These are phyloP conservation scores for Viola pubescens DNA, from an alignment of 441 rosid species.

Conservation along the genomic window DNA sequence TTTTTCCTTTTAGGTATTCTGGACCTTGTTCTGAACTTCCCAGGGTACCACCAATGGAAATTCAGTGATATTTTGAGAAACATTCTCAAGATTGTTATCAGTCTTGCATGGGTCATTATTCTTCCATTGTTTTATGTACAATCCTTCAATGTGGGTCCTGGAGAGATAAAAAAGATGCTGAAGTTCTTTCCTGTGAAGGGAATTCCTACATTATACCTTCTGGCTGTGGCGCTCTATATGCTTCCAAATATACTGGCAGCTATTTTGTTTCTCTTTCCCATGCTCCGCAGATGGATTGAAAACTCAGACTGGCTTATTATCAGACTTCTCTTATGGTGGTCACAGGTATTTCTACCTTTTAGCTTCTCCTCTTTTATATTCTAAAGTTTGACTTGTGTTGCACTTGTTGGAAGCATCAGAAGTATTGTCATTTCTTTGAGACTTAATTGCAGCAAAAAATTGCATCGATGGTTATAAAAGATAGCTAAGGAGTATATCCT, in stretches of 20 bases:
- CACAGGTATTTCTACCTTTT: slow-evolving; percentile 52
- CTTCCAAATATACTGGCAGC: slow-evolving; percentile 74
- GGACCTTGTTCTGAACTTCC: slow-evolving; percentile 89
- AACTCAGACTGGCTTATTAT: slow-evolving; percentile 91
- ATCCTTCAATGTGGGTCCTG: slow-evolving; percentile 43
- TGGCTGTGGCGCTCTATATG: slow-evolving; percentile 76
- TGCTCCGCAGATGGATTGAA: slow-evolving; percentile 97
- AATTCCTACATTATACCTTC: slow-evolving; percentile 64
- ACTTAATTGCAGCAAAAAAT: background rate
- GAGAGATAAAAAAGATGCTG: slow-evolving; percentile 31
- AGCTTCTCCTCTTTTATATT: slow-evolving; percentile 3
- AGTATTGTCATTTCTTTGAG: background rate
- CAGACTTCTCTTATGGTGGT: slow-evolving; percentile 96
- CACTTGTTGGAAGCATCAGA: background rate
- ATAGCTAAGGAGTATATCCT: background rate
- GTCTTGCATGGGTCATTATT: slow-evolving; percentile 68
- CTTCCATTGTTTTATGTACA: slow-evolving; percentile 71
- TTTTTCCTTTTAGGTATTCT: slow-evolving; percentile 53
- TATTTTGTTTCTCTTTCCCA: slow-evolving; percentile 78
- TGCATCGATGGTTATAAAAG: background rate
- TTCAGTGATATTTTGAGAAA: slow-evolving; percentile 73
- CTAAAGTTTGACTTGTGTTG: background rate
- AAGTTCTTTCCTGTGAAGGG: slow-evolving; percentile 58
- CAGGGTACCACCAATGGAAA: slow-evolving; percentile 89
- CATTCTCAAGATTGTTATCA: slow-evolving; percentile 64